Evolutionary conservation across 352 stramenopile species (phyloP), one percentile per base, ranked within the genome.

Genomic region (Pythium insidiosum): DNA sequence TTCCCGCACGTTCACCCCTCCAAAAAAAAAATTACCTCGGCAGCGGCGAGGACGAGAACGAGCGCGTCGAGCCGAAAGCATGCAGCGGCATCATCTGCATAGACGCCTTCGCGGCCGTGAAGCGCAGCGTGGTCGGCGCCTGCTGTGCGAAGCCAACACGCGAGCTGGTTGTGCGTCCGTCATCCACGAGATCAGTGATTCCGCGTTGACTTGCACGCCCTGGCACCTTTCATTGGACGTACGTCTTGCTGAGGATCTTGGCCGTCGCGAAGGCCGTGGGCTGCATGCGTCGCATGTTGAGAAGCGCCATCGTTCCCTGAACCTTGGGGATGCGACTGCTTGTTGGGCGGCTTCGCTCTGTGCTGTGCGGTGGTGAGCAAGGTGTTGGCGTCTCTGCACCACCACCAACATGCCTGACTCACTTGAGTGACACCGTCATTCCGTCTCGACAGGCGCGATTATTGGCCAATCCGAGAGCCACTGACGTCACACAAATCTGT

Each of bases 271-370:
- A 42, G 19, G 61, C 53, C 43, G 58, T 53, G 5, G 73, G 73
- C 56, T 84, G 75, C 62, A 79, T 63, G 38, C 73, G 70, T 50
- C 68, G 68, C 75, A 81, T 70, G 39, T 64, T 56, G 50, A 82
- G 53, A 61, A 88, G 52, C 58, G 64, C 58, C 68, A 81, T 84
- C 46, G 63, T 70, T 63, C 45, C 58, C 39, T 21, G 21, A 29
- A 20, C 41, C 31, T 47, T n/a, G n/a, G n/a, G n/a, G n/a, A n/a
- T n/a, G n/a, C n/a, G n/a, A n/a, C n/a, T n/a, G n/a, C n/a, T n/a
- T n/a, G n/a, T n/a, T n/a, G n/a, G n/a, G n/a, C n/a, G n/a, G 40
- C 43, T 16, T 24, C 21, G 38, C 25, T 49, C 16, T 36, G 43
- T 41, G 38, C 31, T n/a, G 36, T 50, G 26, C 22, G 33, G 18